phyloP scores from a whole-genome alignment of 2,329 filamentous ascomycete species.

The Sclerotinia sclerotiorum region DNA sequence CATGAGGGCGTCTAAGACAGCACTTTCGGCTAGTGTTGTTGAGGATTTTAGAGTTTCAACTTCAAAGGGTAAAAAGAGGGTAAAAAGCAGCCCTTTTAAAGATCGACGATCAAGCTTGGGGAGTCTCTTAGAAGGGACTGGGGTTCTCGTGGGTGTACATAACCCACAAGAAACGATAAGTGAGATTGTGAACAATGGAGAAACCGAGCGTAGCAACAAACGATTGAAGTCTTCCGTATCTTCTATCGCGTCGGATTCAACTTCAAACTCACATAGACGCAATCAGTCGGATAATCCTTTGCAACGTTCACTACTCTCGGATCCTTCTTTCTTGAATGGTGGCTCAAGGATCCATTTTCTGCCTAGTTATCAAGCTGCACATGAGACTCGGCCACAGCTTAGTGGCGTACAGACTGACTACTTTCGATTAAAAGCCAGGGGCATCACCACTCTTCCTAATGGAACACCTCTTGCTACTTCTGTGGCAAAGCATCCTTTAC shows the following conservation, averaged over 20 bases:
- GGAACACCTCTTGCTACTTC: constrained; percentile 39
- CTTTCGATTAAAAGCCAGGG: constrained; percentile 42
- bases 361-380: constrained; percentile 29
- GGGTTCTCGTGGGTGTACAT: constrained; percentile 35
- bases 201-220: constrained; percentile 24
- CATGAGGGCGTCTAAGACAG: constrained; percentile 32
- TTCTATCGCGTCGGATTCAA: constrained; percentile 26
- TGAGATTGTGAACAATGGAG: constrained; percentile 29
- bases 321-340: constrained; percentile 38
- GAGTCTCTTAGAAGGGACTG: constrained; percentile 34
- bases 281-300: constrained; percentile 34
- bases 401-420: constrained; percentile 42
- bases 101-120: constrained; percentile 33
- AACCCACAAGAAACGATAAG: constrained; percentile 28
- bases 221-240: constrained; percentile 30
- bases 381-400: constrained; percentile 33
- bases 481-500: constrained; percentile 33
- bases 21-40: constrained; percentile 35
- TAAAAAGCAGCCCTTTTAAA: not conserved
- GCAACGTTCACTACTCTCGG: constrained; percentile 37
- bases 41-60: constrained; percentile 39
- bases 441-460: constrained; percentile 38
- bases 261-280: constrained; percentile 30
- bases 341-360: constrained; percentile 38
- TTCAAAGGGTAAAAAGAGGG: constrained; percentile 17